phyloP scores from a whole-genome alignment of 768 basidiomycete genomes.

The Dioszegia crocea region DNA sequence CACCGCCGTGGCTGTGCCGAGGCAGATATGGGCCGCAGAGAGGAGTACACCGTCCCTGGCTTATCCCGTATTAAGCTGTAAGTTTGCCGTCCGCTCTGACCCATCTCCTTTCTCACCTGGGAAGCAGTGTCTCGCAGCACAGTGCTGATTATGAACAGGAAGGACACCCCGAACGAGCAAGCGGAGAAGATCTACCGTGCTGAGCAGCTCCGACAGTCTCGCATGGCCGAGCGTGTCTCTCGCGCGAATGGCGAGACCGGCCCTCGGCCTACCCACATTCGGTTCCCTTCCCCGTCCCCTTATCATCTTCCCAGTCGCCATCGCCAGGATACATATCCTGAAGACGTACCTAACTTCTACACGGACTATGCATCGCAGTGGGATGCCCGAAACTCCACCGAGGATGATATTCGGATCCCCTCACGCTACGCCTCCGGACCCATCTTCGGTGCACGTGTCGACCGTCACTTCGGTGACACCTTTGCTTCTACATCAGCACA shows the following conservation, averaged over 20 bases:
- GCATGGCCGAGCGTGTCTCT: constrained; percentile 29
- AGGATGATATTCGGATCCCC: neutral
- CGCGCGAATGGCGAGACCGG: constrained; percentile 31
- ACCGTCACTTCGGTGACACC: neutral
- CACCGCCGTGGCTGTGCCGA: neutral
- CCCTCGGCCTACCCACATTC: too few relatives aligned
- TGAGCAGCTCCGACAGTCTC: constrained; percentile 28
- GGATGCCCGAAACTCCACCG: neutral
- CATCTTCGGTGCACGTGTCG: neutral
- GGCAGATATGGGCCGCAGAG: neutral
- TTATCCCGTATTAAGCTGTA: constrained; percentile 20
- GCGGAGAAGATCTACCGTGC: constrained; percentile 28
- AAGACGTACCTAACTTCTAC: too few relatives aligned
- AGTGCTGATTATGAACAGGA: constrained; percentile 18
- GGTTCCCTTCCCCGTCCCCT: too few relatives aligned
- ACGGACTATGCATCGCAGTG: too few relatives aligned
- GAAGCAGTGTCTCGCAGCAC: too few relatives aligned
- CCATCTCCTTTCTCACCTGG: neutral
- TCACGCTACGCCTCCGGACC: neutral
- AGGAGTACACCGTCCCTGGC: constrained; percentile 12
- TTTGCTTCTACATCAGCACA: neutral
- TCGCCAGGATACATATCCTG: too few relatives aligned
- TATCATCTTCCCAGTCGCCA: too few relatives aligned
- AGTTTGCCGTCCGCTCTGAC: neutral
- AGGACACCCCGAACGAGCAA: constrained; percentile 39